Evolutionary conservation across 805 yeast genomes (phyloP).

Genomic region (Blastobotrys terrestris): DNA sequence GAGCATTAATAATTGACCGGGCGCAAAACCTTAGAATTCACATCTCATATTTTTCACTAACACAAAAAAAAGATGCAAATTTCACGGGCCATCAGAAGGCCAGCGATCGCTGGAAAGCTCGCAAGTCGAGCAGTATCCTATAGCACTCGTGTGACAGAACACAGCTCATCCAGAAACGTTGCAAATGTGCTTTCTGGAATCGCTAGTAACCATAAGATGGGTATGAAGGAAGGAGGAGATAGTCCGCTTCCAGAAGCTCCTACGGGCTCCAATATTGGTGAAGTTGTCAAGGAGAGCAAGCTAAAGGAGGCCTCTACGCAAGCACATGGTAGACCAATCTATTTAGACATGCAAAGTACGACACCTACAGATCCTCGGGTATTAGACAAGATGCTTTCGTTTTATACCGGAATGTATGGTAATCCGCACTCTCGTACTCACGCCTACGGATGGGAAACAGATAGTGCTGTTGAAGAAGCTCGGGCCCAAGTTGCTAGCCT

Average conservation of each 20-base stretch:
- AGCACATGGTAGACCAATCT: slow-evolving; percentile 63
- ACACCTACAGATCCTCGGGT: slow-evolving; percentile 98
- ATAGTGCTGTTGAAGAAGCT: slow-evolving; percentile 81
- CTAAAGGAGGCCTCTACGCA: slow-evolving; percentile 10
- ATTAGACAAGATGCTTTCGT: slow-evolving; percentile 38
- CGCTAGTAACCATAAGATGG: slow-evolving; percentile 8
- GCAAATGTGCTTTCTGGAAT: slow-evolving; percentile 16
- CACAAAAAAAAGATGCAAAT: not conserved
- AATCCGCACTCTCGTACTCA: slow-evolving; percentile 98
- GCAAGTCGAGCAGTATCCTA: not conserved
- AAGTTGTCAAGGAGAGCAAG: slow-evolving; percentile 17
- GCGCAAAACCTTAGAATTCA: not conserved
- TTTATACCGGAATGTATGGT: slow-evolving; percentile 82
- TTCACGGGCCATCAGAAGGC: not conserved
- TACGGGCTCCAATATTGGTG: slow-evolving; percentile 18
- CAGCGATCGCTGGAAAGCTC: not conserved
- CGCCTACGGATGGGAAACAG: slow-evolving; percentile 98
- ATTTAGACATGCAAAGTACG: slow-evolving; percentile 96
- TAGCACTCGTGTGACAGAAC: not conserved
- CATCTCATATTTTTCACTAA: not conserved
- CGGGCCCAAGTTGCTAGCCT: slow-evolving; percentile 75
- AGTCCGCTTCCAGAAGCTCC: slow-evolving; percentile 17
- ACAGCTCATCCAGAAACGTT: slow-evolving; percentile 7
- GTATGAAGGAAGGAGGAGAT: slow-evolving; percentile 6
- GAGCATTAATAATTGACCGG: not conserved